Percentiles rank a stretch among this genome's conserved stretches.
phyloP scores from a whole-genome alignment of 805 yeast genomes.

The Spencermartinsiella europaea region DNA sequence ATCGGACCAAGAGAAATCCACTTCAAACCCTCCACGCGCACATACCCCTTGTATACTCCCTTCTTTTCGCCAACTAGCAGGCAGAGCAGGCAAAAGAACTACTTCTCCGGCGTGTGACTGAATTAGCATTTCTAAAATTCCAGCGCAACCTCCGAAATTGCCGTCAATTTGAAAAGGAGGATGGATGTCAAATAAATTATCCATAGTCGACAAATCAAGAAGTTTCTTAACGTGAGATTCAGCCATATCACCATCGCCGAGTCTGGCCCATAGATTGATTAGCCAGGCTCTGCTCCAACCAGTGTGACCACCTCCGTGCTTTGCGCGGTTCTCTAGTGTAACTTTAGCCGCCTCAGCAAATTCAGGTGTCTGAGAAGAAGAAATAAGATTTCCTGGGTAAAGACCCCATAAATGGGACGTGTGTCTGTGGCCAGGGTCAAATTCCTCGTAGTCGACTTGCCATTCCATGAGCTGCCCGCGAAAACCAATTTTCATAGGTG shows the following conservation, averaged over 20 bases:
- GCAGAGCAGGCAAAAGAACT: constrained; percentile 9
- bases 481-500: constrained; percentile 8
- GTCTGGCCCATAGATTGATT: constrained; percentile 3
- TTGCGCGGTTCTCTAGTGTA: constrained; percentile 4
- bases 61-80: constrained; percentile 3
- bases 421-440: constrained; percentile 14
- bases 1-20: constrained; percentile 5
- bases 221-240: not conserved
- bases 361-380: constrained; percentile 4
- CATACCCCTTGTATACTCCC: constrained; percentile 7
- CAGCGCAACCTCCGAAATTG: constrained; percentile 12
- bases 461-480: constrained; percentile 14
- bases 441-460: constrained; percentile 12
- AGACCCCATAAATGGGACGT: constrained; percentile 11
- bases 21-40: constrained; percentile 5
- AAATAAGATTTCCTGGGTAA: constrained; percentile 8
- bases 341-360: constrained; percentile 7
- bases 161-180: constrained; percentile 12
- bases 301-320: constrained; percentile 4
- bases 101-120: constrained; percentile 6
- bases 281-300: constrained; percentile 7
- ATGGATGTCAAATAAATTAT: constrained; percentile 3
- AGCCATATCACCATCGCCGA: constrained; percentile 2
- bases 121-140: constrained; percentile 11
- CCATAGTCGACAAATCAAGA: not conserved